Percentiles rank a stretch among this genome's conserved stretches.
These are phyloP conservation scores for Crassisporium funariophilum DNA, from an alignment of 768 basidiomycete species.

Conservation along the genomic window DNA sequence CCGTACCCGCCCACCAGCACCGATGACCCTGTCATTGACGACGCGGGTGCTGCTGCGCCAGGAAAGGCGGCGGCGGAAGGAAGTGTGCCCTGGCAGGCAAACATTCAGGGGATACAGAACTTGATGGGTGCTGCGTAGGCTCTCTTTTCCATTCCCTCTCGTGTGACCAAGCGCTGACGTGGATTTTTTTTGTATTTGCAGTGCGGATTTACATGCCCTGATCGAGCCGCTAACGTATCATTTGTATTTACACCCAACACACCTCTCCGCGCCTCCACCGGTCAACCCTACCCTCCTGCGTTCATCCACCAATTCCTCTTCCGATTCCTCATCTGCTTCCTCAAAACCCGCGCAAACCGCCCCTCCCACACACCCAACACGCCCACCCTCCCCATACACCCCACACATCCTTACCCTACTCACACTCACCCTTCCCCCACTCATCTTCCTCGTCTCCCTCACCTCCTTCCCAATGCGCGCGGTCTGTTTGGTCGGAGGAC, in stretches of 20 bases:
- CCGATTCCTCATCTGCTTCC: slow-evolving; percentile 13
- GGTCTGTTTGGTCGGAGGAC: slow-evolving; percentile 48
- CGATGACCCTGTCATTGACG: slow-evolving; percentile 13
- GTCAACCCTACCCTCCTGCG: slow-evolving; percentile 18
- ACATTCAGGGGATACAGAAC: slow-evolving; percentile 88
- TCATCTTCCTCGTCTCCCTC: slow-evolving; percentile 47
- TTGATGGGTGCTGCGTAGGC: slow-evolving; percentile 83
- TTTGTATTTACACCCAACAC: slow-evolving; percentile 51
- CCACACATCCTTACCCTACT: slow-evolving; percentile 53
- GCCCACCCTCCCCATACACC: slow-evolving; percentile 48
- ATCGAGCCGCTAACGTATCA: slow-evolving; percentile 53
- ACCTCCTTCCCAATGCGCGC: slow-evolving; percentile 50
- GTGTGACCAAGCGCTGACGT: no score
- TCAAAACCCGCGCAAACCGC: not conserved
- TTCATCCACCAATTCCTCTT: slow-evolving; percentile 11
- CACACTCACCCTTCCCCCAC: slow-evolving; percentile 49
- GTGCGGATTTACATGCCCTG: slow-evolving; percentile 63
- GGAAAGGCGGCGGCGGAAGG: slow-evolving; percentile 53
- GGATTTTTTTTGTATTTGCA: no score
- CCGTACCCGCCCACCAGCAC: slow-evolving; percentile 40
- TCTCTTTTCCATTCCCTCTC: no score
- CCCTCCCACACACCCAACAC: not conserved
- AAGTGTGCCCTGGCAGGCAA: slow-evolving; percentile 80
- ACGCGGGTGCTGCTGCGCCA: slow-evolving; percentile 27
- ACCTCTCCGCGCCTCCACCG: slow-evolving; percentile 25